Base-by-base conservation (phyloP, 2,329 filamentous ascomycete genomes). In the Ophiosphaerella narmari region DNA sequence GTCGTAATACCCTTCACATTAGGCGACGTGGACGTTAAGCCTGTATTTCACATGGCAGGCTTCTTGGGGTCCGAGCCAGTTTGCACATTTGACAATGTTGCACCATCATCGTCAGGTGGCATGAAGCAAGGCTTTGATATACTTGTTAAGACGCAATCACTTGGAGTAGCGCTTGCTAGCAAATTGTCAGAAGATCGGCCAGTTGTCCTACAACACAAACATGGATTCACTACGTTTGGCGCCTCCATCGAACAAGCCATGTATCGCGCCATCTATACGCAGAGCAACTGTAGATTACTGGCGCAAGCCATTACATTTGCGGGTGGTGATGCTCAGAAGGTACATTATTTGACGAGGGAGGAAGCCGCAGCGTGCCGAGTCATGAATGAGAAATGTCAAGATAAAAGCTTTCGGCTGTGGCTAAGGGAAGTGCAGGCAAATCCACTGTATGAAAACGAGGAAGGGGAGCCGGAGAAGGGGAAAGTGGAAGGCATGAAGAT, bases 151-250 rank as follows among this genome's bases (percentile, higher is more conserved):
- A 61, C 42, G 3, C 36, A 57, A 1, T 29, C 24, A 0, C 50
- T 71, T 0, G 70, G 70, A 5, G 51, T 54, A 3, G 50, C 60
- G 4, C 48, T 72, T 1, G 68, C 68, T 3, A 37, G 38, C 1
- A 52, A 51, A 7, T 31, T 63, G 0, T 48, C 55, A 1, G 50
- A 52, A 1, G 46, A 60, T 2, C 44, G 36, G n/a, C 59, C 66
- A 0, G 66, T 72, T 2, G 66, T 73, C 3, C 46, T 74, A 42
- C 76, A 77, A 68, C 70, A 75, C 11, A 75, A 75, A 8, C 75
- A 78, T 43, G 76, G 76, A 0, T 77, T 78, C 39, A 77, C 75
- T 1, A 69, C 66, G 29, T 60, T 73, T 5, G 76, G 72, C 0
- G 48, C 47, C 0, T 64, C 52, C 5, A 67, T 78, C n/a, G 68